Base-by-base conservation (phyloP, 768 basidiomycete genomes). In the Kondoa malvinella region DNA sequence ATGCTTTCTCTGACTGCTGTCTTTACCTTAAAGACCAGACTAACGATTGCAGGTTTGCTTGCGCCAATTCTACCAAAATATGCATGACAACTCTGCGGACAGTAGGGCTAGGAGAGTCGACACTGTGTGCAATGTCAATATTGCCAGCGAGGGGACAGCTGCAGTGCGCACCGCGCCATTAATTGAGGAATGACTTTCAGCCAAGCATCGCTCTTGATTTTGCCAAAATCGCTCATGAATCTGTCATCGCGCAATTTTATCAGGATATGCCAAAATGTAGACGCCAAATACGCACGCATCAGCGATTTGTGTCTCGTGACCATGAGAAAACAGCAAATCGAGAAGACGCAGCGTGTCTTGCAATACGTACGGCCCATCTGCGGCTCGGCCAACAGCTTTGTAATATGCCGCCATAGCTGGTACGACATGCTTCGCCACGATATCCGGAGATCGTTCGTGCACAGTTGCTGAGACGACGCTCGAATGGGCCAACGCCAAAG, bases 311-410 rank as follows among this genome's bases (percentile, higher is more conserved):
- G 3, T 33, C n/a, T 63, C 61, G 61, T 50, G 40, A 8, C 61
- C 61, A n/a, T 63, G 31, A 8, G 30, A 26, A 12, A 27, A 27
- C 3, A 63, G 30, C 12, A 63, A 33, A 29, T 63, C 61, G 27
- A 63, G 31, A 21, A 63, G 61, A 16, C 61, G 61, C 27, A 63
- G 32, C 8, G 33, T 17, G 61, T 63, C 61, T 63, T 63, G 61
- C 27, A 63, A 29, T 8, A 63, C n/a, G 32, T 63, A 63, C 14
- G 40, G 21, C 12, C 21, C 40, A 21, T 21, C 40, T 50, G 8
- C 40, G 21, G 40, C 40, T 8, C 21, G 40, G 40, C 8, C 8
- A 8, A 50, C 8, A 8, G 40, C 40, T 50, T 50, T 50, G 40
- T 8, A 50, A 21, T 8, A 50, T 50, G 12, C 40, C 40, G 12